Percentiles rank a stretch among this genome's conserved stretches.
phyloP scores from a whole-genome alignment of 75 land plant species.

The Cupressus sempervirens region DNA sequence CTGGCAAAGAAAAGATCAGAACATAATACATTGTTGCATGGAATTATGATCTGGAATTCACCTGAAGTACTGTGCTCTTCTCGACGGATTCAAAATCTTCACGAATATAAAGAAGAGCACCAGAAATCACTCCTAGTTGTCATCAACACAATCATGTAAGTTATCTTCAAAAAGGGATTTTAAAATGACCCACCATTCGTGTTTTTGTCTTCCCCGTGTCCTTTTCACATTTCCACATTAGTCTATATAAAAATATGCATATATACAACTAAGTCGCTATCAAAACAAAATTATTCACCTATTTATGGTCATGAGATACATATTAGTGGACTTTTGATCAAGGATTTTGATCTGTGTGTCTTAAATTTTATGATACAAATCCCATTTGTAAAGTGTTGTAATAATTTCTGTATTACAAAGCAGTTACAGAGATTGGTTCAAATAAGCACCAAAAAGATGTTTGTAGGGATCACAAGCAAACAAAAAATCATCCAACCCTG shows the following conservation, averaged over 20 bases:
- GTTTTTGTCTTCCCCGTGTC: neutral
- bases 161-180: neutral
- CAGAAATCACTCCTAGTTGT: slow-evolving; percentile 23
- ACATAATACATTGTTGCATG: neutral
- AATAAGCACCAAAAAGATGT: neutral
- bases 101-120: slow-evolving; percentile 38
- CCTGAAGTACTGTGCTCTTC: slow-evolving; percentile 37
- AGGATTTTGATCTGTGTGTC: neutral
- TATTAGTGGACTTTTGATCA: neutral
- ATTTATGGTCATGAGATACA: neutral
- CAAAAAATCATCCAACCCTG: neutral
- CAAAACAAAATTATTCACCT: neutral
- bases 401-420: neutral
- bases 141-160: slow-evolving; percentile 2
- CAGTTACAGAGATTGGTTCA: neutral
- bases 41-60: slow-evolving; percentile 7
- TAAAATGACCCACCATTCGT: neutral
- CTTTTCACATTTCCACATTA: neutral
- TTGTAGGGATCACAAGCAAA: neutral
- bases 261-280: neutral
- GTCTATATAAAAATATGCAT: neutral
- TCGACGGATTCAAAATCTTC: slow-evolving; percentile 33
- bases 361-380: neutral
- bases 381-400: neutral
- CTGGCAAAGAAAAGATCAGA: neutral